These are phyloP conservation scores for Leishmania guyanensis DNA, from an alignment of 208 protist genomes.

Conservation along the genomic window DNA sequence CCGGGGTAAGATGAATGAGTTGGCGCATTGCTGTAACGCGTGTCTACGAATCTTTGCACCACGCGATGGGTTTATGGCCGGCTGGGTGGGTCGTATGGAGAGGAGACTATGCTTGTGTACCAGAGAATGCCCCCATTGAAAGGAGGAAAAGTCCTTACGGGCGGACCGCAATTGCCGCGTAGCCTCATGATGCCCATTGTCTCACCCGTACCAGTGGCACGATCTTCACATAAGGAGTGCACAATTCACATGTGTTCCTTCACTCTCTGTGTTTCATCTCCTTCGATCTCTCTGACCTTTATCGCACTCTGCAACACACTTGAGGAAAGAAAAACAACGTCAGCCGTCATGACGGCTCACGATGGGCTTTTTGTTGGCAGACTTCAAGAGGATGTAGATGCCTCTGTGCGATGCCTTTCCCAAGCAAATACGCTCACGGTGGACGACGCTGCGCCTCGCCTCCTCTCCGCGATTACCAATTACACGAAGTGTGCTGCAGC, in stretches of 20 bases:
- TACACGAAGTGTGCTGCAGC: not conserved
- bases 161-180: not conserved
- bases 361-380: not conserved
- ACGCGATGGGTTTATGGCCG: not conserved
- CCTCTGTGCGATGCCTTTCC: not conserved
- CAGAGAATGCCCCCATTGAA: not conserved
- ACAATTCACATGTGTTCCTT: not conserved
- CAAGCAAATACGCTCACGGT: not conserved
- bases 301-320: not conserved
- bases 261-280: not conserved
- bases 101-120: too few relatives aligned
- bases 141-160: not conserved
- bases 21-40: not conserved
- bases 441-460: not conserved
- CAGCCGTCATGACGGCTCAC: not conserved
- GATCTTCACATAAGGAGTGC: not conserved
- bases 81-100: too few relatives aligned
- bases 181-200: too few relatives aligned
- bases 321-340: not conserved
- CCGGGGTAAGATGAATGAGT: not conserved
- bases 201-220: not conserved
- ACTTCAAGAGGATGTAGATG: not conserved
- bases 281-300: not conserved
- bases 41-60: not conserved
- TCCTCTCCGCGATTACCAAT: not conserved